Percentiles rank a stretch among this genome's conserved stretches.
Evolutionary conservation across 2,329 filamentous ascomycete genomes (phyloP).

Genomic region (Harringtonia lauricola): DNA sequence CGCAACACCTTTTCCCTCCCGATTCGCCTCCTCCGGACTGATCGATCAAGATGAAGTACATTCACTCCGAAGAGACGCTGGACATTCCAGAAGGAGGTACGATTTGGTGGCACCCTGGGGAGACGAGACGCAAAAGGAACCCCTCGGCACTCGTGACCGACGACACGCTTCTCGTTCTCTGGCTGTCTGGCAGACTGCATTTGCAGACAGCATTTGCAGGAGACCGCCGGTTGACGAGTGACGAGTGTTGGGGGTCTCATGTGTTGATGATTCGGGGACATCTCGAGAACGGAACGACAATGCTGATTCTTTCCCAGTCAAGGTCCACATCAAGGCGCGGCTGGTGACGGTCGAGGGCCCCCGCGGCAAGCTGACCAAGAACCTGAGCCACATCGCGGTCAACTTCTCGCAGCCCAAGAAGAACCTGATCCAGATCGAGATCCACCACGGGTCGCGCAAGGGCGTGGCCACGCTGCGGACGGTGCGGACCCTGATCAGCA

Average conservation of each 20-base stretch:
- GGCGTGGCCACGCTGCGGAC: slow-evolving; percentile 96
- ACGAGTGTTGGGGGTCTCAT: too few relatives aligned
- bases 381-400: slow-evolving; percentile 92
- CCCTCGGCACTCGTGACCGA: too few relatives aligned
- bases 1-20: too few relatives aligned
- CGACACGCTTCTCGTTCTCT: too few relatives aligned
- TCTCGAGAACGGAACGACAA: not conserved
- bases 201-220: not conserved
- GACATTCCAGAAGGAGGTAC: slow-evolving; percentile 92
- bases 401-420: slow-evolving; percentile 84
- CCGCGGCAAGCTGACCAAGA: slow-evolving; percentile 93
- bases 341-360: slow-evolving; percentile 95
- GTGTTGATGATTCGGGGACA: too few relatives aligned
- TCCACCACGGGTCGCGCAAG: slow-evolving; percentile 98
- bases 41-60: slow-evolving; percentile 90
- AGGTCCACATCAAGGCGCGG: slow-evolving; percentile 94
- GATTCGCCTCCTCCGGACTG: too few relatives aligned
- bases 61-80: slow-evolving; percentile 95
- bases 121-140: not conserved
- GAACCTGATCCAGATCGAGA: slow-evolving; percentile 87
- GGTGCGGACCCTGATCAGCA: slow-evolving; percentile 96
- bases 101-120: not conserved
- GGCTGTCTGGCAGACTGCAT: too few relatives aligned
- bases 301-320: slow-evolving; percentile 55
- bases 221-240: too few relatives aligned